Conservation (phyloP, 2,329 filamentous ascomycete species). For the Hypoxylon sp. region DNA sequence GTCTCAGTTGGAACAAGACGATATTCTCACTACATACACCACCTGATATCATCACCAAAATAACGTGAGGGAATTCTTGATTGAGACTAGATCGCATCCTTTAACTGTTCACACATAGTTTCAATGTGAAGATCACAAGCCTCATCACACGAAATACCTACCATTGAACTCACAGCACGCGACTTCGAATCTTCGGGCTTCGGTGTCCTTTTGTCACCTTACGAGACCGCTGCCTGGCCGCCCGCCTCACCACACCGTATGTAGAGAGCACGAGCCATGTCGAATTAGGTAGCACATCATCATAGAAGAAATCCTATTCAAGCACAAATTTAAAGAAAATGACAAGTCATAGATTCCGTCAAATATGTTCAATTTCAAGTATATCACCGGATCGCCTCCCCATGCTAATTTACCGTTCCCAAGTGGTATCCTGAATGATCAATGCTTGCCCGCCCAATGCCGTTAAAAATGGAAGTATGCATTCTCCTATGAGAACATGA, state of each 20-base stretch:
- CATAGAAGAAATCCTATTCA: not conserved
- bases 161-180: not conserved
- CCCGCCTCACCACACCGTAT: no score
- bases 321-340: not conserved
- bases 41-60: slow-evolving; percentile 25
- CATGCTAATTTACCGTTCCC: slow-evolving; percentile 51
- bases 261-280: not conserved
- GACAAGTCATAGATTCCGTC: slow-evolving; percentile 18
- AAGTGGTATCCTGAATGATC: slow-evolving; percentile 51
- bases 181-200: not conserved
- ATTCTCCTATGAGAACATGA: slow-evolving; percentile 38
- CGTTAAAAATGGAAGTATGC: slow-evolving; percentile 38
- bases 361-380: slow-evolving; percentile 41
- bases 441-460: slow-evolving; percentile 48
- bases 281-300: not conserved
- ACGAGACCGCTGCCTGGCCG: not conserved
- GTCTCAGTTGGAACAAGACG: slow-evolving; percentile 4
- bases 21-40: slow-evolving; percentile 20
- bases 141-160: slow-evolving; percentile 17
- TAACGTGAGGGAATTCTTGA: slow-evolving; percentile 29
- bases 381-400: slow-evolving; percentile 50
- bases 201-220: not conserved
- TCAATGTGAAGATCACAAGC: slow-evolving; percentile 8
- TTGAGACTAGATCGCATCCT: slow-evolving; percentile 4
- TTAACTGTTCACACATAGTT: not conserved